Conservation (phyloP, 768 basidiomycete species). For the Lactarius hatsudake region DNA sequence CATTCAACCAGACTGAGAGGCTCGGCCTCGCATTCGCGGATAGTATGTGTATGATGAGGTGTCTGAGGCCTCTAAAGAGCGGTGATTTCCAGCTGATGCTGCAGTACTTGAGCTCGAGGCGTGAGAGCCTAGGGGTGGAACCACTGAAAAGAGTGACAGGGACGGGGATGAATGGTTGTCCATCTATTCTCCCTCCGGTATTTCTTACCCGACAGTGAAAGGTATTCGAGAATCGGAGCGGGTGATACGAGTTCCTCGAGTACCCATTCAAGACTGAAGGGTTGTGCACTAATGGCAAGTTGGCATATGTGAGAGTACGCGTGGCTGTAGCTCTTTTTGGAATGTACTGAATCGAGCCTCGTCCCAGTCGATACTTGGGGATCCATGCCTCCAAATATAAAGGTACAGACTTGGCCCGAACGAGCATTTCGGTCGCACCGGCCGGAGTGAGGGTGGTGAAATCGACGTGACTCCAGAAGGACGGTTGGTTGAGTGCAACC, state of each 20-base stretch:
- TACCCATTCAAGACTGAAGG: not conserved
- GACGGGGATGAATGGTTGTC: too few relatives aligned
- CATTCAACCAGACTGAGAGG: not conserved
- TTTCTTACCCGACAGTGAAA: not conserved
- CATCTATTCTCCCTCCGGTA: too few relatives aligned
- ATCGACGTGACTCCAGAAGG: not conserved
- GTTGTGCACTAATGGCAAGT: not conserved
- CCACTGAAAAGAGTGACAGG: not conserved
- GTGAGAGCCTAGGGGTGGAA: not conserved
- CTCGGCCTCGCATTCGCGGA: not conserved
- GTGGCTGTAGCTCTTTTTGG: not conserved
- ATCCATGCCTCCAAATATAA: not conserved
- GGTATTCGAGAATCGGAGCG: not conserved
- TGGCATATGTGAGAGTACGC: not conserved
- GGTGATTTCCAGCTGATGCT: constrained; percentile 12
- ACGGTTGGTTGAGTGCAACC: not conserved
- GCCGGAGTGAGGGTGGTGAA: not conserved
- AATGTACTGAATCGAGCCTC: not conserved
- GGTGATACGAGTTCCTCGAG: not conserved
- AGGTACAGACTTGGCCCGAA: not conserved
- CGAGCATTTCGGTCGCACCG: not conserved
- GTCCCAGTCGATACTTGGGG: not conserved
- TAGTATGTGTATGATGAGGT: not conserved
- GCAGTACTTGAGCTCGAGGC: not conserved
- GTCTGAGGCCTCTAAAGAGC: not conserved